A percentile compares a stretch with the other conserved stretches of the same genome.
Evolutionary conservation across 2,329 filamentous ascomycete genomes (phyloP).

Genomic region (Aspergillus glaucus): DNA sequence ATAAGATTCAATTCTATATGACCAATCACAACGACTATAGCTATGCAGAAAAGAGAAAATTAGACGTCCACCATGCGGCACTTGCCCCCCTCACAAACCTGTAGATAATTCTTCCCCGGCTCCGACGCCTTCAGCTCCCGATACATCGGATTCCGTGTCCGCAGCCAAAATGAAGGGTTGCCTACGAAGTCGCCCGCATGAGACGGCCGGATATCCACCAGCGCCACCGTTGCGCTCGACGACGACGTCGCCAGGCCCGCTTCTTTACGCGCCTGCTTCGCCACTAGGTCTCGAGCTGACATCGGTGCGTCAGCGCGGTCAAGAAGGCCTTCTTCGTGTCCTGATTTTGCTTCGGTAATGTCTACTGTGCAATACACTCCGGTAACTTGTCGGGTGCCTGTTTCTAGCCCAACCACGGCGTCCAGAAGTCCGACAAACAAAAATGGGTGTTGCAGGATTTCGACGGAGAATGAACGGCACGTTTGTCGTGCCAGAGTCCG

Average conservation of each 20-base stretch:
- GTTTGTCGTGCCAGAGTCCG: slow-evolving; percentile 63
- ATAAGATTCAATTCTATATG: too few species aligned
- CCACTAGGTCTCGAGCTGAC: slow-evolving; percentile 23
- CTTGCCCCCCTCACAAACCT: slow-evolving; percentile 32
- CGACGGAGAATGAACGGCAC: slow-evolving; percentile 78
- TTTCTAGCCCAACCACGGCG: slow-evolving; percentile 64
- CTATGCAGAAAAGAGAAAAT: neutral
- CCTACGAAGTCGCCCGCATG: slow-evolving; percentile 28
- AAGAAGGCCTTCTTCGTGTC: slow-evolving; percentile 11
- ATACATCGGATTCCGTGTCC: slow-evolving; percentile 30
- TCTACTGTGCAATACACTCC: slow-evolving; percentile 44
- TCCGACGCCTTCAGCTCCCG: slow-evolving; percentile 29
- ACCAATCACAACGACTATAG: neutral
- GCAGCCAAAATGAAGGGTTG: slow-evolving; percentile 34
- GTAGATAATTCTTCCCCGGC: slow-evolving; percentile 32
- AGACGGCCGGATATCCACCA: slow-evolving; percentile 32
- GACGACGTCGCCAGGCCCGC: slow-evolving; percentile 27
- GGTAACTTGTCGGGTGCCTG: slow-evolving; percentile 60
- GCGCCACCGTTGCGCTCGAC: slow-evolving; percentile 24
- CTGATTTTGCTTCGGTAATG: slow-evolving; percentile 6
- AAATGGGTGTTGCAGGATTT: slow-evolving; percentile 89
- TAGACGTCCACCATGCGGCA: slow-evolving; percentile 33
- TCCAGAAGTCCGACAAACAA: slow-evolving; percentile 77
- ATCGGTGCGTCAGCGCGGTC: slow-evolving; percentile 16
- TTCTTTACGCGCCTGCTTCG: slow-evolving; percentile 28